Percentiles rank a stretch among this genome's conserved stretches.
Evolutionary conservation across 108 stramenopile species (phyloP).

Genomic region (Pseudonitzschia multiseries): DNA sequence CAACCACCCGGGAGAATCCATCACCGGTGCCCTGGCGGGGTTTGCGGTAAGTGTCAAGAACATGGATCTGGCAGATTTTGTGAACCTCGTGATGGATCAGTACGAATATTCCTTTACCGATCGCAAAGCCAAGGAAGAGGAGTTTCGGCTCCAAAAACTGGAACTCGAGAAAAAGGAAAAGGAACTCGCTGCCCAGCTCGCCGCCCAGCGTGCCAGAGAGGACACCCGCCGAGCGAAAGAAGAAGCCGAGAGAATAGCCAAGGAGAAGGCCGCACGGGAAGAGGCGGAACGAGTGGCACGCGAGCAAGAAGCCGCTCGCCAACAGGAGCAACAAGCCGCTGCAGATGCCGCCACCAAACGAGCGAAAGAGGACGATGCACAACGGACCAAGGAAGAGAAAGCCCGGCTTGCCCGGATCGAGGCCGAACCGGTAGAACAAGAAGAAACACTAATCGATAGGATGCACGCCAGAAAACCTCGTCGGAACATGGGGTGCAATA

Average conservation of each 20-base stretch:
- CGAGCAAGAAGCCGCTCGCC: background rate
- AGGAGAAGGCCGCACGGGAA: constrained; percentile 11
- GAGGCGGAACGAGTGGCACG: background rate
- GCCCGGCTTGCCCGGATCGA: constrained; percentile 1
- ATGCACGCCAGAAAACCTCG: background rate
- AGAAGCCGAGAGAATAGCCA: constrained; percentile 16
- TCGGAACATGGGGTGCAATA: constrained; percentile 27
- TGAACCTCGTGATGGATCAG: constrained; percentile 8
- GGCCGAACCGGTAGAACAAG: constrained; percentile 2
- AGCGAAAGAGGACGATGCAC: background rate
- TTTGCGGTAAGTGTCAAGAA: constrained; percentile 7
- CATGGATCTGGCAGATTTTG: background rate
- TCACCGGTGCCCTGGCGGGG: constrained; percentile 18
- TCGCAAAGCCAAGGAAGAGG: constrained; percentile 23
- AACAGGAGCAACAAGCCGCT: too few species aligned
- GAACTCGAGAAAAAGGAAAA: constrained; percentile 12
- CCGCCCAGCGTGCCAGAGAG: background rate
- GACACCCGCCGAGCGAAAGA: constrained; percentile 10
- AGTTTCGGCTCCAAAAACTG: background rate
- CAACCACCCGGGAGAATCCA: constrained; percentile 25
- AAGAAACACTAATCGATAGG: background rate
- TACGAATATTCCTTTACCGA: constrained; percentile 28
- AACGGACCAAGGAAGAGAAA: background rate
- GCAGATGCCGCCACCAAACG: background rate
- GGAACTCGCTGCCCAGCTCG: constrained; percentile 1